Evolutionary conservation across 73 alveolate genomes (phyloP), one percentile per base, ranked within the genome.

Genomic region (Symbiodinium natans): DNA sequence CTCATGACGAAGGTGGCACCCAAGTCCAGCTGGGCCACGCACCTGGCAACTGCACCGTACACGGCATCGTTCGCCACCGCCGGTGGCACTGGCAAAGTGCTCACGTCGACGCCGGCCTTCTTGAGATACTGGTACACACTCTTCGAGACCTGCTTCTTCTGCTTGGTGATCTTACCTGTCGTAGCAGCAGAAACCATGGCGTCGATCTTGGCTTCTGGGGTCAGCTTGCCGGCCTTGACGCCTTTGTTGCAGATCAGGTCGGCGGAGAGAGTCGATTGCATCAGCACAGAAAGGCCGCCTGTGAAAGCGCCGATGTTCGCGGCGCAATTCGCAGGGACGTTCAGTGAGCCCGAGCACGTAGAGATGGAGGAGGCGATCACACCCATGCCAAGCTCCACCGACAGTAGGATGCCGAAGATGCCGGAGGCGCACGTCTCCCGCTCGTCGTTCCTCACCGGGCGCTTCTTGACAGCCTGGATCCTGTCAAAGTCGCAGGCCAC

Each of bases 301-400:
- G 82, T 63, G 82, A 63, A 63, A 29, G 82, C 82, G 40, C 82
- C 82, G 82, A 63, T 63, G 40, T 63, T 63, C 36, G 82, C 82
- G 15, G 82, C 82, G 8, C 82, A 63, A 34, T 63, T 63, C 17
- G 82, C 29, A 13, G 82, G 82, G 21, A 63, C 82, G 40, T 63
- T 63, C 82, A 63, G 82, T 13, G 82, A 63, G 39, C 82, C 82
- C 36, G 82, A 63, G 25, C 31, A n/a, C n/a, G n/a, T n/a, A n/a
- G n/a, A n/a, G n/a, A n/a, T n/a, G n/a, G n/a, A n/a, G n/a, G n/a
- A n/a, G n/a, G n/a, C n/a, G n/a, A n/a, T n/a, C n/a, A n/a, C n/a
- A n/a, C n/a, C n/a, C n/a, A n/a, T n/a, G n/a, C n/a, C n/a, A n/a
- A n/a, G n/a, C n/a, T n/a, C n/a, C n/a, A n/a, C n/a, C n/a, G n/a